A percentile compares a stretch with the other conserved stretches of the same genome.
phyloP scores from a whole-genome alignment of 331 rosid genomes.

The Spiraea crenata region DNA sequence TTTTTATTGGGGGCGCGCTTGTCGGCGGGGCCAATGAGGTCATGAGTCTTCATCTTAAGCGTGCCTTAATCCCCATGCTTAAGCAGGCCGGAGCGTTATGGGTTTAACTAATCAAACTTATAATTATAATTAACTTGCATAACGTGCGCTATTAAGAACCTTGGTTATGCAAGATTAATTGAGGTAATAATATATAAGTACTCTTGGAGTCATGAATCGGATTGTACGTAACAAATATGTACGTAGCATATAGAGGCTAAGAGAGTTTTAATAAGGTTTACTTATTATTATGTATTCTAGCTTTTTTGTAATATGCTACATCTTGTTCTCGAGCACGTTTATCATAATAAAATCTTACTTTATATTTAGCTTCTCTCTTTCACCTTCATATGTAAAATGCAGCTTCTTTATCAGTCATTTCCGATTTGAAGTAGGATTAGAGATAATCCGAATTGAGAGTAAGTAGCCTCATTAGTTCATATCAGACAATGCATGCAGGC shows the following conservation, averaged over 20 bases:
- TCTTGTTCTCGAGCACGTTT: background rate
- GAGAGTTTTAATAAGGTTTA: constrained; percentile 8
- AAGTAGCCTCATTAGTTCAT: no score
- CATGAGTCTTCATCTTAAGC: constrained; percentile 84
- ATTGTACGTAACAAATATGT: background rate
- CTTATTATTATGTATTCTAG: background rate
- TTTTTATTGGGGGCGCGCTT: constrained; percentile 74
- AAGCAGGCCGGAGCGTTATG: constrained; percentile 78
- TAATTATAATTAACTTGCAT: background rate
- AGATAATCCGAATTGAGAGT: no score
- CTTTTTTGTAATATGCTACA: constrained; percentile 6
- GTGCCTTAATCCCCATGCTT: constrained; percentile 88
- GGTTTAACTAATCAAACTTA: constrained; percentile 40
- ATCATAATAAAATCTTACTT: constrained; percentile 2
- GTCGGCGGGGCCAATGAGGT: constrained; percentile 88
- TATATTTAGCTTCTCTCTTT: background rate
- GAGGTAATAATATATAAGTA: background rate
- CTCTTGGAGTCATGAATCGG: no score
- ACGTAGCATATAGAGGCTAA: constrained; percentile 25
- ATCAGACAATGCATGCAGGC: no score
- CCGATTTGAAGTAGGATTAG: no score
- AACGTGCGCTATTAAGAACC: constrained; percentile 20
- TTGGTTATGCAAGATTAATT: constrained; percentile 1
- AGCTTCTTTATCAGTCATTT: no score
- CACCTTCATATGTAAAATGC: no score